Evolutionary conservation across 2,329 filamentous ascomycete species (phyloP), one percentile per base, ranked within the genome.

Genomic region (Gnomoniopsis sp.): DNA sequence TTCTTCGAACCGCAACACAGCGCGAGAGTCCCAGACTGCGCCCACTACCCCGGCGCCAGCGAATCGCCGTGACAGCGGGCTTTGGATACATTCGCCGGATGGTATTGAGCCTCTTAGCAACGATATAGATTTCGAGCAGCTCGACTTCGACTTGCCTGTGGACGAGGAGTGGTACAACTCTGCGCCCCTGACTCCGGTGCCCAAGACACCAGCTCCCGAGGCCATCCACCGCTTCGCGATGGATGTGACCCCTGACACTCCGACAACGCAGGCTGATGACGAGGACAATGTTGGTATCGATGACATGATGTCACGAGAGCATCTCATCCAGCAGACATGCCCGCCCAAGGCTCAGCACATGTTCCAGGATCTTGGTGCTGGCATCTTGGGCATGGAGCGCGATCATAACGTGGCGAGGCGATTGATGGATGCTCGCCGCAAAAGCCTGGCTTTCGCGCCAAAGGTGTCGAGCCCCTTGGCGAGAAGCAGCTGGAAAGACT

Each of bases 381-480:
- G 77, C 0, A 70, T 83, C 4, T 68, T 85, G 57, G 73, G 71
- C 57, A 72, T 71, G 52, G 76, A 81, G 53, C 83, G 83, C 71
- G 81, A 87, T 66, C 76, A 83, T 66, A 76, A 75, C 21, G 77
- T 89, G 57, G 74, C 85, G 62, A 79, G 84, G 72, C 79, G 86
- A 50, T 75, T 93, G 61, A 85, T 90, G 79, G 85, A 87, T 12
- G 89, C 88, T 0, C 79, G 89, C 61, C 80, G 90, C 61, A 91
- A 90, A 82, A 93, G 88, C 68, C 70, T 91, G 71, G 88, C 90
- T 68, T 91, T 87, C 75, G 88, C 88, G 34, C 90, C 89, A 33
- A 88, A 89, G 73, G 76, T 91, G 59, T 87, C 83, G 19, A 93
- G 89, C 71, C 90, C 89, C 2, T 74, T 93, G 65, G 81, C 84